Conservation (phyloP, 352 stramenopile genomes). For the Hyphochytrium catenoides region DNA sequence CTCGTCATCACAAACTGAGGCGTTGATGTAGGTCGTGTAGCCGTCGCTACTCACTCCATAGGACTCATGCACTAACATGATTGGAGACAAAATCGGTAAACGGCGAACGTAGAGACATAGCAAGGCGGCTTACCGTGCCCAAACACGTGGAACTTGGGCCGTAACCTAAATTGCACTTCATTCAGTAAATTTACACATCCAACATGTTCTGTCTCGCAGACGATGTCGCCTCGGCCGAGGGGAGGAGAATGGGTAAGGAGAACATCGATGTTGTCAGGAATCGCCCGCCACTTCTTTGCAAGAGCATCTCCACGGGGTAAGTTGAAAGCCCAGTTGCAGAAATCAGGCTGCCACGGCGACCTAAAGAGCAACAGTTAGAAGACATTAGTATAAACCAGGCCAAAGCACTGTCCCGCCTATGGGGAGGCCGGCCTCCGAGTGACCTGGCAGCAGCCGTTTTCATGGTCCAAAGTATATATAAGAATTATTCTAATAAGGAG, state of each 20-base stretch:
- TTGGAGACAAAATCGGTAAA: too few relatives aligned
- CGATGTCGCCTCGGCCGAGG: constrained; percentile 49
- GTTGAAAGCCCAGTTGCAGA: constrained; percentile 62
- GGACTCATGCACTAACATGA: constrained; percentile 7
- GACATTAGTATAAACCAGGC: background rate
- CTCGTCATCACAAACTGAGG: constrained; percentile 15
- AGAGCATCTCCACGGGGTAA: too few relatives aligned
- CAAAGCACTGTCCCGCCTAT: too few relatives aligned
- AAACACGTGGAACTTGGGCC: constrained; percentile 63
- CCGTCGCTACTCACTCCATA: constrained; percentile 6
- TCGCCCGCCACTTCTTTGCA: too few relatives aligned
- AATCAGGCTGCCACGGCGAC: constrained; percentile 46
- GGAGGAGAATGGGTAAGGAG: constrained; percentile 67
- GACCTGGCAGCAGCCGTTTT: too few relatives aligned
- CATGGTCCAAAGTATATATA: too few relatives aligned
- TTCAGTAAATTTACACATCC: constrained; percentile 53
- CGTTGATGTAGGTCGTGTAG: constrained; percentile 11
- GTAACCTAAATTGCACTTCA: constrained; percentile 43
- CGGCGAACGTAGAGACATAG: too few relatives aligned
- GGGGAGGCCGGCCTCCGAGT: too few relatives aligned
- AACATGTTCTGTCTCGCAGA: constrained; percentile 24
- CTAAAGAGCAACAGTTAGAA: constrained; percentile 7
- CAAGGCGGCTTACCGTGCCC: too few relatives aligned
- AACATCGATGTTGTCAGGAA: constrained; percentile 47
- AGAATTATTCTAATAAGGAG: too few relatives aligned